Evolutionary conservation across 305 asterid species (phyloP).

Genomic region (Fraxinus greggii): DNA sequence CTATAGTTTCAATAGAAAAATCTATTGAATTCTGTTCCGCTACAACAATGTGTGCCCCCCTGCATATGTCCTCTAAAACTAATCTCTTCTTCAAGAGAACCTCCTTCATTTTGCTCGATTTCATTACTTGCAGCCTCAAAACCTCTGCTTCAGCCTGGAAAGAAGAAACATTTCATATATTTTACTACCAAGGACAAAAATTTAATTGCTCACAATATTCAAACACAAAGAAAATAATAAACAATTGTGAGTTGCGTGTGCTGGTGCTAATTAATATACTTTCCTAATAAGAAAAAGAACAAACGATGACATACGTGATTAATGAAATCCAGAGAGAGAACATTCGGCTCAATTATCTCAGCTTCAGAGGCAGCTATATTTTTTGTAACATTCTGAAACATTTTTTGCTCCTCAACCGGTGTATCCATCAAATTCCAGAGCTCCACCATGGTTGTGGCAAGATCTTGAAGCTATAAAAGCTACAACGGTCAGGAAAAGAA

Average conservation of each 20-base stretch:
- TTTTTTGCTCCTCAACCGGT: conserved; percentile 69
- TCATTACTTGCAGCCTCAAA: conserved; percentile 63
- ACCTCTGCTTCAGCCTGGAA: conserved; percentile 82
- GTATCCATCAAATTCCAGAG: conserved; percentile 93
- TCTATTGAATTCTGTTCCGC: conserved; percentile 44
- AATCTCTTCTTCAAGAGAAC: conserved; percentile 63
- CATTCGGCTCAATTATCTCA: conserved; percentile 67
- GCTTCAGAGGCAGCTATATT: conserved; percentile 67
- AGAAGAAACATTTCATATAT: conserved; percentile 22
- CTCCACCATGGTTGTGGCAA: conserved; percentile 74
- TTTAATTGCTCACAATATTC: neutral
- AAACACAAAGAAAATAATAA: neutral
- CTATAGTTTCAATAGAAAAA: conserved; percentile 58
- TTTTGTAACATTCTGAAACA: conserved; percentile 58
- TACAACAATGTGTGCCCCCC: conserved; percentile 63
- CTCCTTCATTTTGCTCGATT: conserved; percentile 72
- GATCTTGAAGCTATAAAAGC: conserved; percentile 71
- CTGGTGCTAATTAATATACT: neutral
- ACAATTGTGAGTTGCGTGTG: neutral
- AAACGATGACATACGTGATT: conserved; percentile 38
- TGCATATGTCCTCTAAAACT: conserved; percentile 68
- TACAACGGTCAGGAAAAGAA: conserved; percentile 17
- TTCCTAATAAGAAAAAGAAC: neutral
- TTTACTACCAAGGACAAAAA: conserved; percentile 4
- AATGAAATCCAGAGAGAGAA: conserved; percentile 59